Base-by-base conservation (phyloP, 805 yeast species). In the Candida pini region DNA sequence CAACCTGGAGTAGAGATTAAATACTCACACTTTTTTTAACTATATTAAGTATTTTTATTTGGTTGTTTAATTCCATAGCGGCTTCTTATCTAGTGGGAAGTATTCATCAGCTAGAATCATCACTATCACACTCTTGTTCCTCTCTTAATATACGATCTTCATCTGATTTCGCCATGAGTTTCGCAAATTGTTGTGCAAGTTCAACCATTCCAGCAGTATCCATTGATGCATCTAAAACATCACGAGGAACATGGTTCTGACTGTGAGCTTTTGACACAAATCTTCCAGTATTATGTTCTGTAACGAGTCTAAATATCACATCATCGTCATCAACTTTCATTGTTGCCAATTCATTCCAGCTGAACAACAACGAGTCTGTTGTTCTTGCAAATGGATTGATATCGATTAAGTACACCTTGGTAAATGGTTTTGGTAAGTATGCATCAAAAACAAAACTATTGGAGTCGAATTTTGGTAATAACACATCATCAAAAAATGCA, bases 201-300 rank as follows among this genome's bases (percentile, higher is more conserved):
- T 81, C 88, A 9, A 74, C 78, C 71, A 87, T 80, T 0, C 81
- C 72, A 15, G 69, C 66, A 0, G 89, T 71, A 45, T 82, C 78
- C 47, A 76, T 49, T 22, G 84, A 69, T 2, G 96, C 96, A 53
- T 87, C 92, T 4, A 92, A 82, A 15, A 92, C 76, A 50, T 92
- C 99, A 34, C 73, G 68, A 0, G 99, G 99, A 3, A 92, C 96
- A 50, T 85, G 89, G 54, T 80, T 86, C 48, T 90, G 95, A 2
- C 95, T 76, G 52, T 86, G 90, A 32, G 86, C 95, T 44, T 82
- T 85, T 0, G 77, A 61, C 0, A 86, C 81, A 63, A 88, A 88
- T 20, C 90, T 65, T 0, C 87, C 84, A 6, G 83, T 63, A 41
- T 87, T 84, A 15, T 74, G 75, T 45, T 76, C 73, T 2, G 76